Percentiles rank a stretch among this genome's conserved stretches.
Evolutionary conservation across 805 yeast species (phyloP).

Genomic region (Kodamaea lidongshanica): DNA sequence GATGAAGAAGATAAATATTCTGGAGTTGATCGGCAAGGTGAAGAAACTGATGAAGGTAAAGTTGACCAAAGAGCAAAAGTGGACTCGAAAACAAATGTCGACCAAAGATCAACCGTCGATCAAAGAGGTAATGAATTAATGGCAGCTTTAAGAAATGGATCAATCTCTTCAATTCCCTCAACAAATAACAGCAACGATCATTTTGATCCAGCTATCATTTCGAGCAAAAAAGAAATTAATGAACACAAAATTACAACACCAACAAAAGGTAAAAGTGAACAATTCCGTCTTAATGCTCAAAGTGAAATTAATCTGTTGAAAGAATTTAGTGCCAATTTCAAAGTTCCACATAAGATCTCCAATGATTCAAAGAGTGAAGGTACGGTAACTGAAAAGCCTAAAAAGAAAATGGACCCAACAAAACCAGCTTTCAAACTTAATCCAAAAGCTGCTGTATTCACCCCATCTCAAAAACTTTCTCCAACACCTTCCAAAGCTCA

Average conservation of each 20-base stretch:
- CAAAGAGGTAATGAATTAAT: slow-evolving; percentile 49
- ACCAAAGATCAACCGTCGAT: slow-evolving; percentile 87
- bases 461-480: slow-evolving; percentile 38
- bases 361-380: slow-evolving; percentile 38
- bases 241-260: slow-evolving; percentile 21
- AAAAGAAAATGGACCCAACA: slow-evolving; percentile 50
- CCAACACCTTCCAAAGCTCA: slow-evolving; percentile 24
- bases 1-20: slow-evolving; percentile 97
- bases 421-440: slow-evolving; percentile 65
- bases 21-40: slow-evolving; percentile 70
- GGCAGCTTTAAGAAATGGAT: slow-evolving; percentile 39
- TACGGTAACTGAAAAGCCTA: slow-evolving; percentile 11
- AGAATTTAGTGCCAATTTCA: slow-evolving; percentile 77
- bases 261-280: slow-evolving; percentile 31
- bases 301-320: slow-evolving; percentile 64
- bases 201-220: slow-evolving; percentile 60
- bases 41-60: neutral
- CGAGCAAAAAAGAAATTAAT: slow-evolving; percentile 26
- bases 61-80: slow-evolving; percentile 1
- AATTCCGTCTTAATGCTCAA: slow-evolving; percentile 44
- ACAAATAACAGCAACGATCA: slow-evolving; percentile 49
- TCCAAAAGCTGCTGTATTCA: slow-evolving; percentile 61
- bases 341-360: slow-evolving; percentile 58
- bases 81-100: too few species aligned
- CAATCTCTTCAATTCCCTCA: slow-evolving; percentile 40